These are phyloP conservation scores for Akanthomyces dipterigenus DNA, from an alignment of 2,329 filamentous ascomycete species.

Conservation along the genomic window DNA sequence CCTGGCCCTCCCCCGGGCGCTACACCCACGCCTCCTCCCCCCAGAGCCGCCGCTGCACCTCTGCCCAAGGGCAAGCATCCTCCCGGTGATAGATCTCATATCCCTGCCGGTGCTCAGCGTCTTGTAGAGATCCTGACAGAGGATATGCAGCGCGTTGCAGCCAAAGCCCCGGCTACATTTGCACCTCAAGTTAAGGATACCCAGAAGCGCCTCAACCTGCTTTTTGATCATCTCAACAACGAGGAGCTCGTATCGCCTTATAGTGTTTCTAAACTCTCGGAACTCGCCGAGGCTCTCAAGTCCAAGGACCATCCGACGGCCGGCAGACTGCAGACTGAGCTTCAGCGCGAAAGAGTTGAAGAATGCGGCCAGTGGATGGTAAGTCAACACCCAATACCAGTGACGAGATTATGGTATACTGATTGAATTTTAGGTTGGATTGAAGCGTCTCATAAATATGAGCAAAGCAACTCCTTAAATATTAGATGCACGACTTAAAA, in stretches of 20 bases:
- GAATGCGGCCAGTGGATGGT: conserved; percentile 88
- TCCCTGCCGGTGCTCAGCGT: conserved; percentile 66
- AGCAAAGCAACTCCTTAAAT: conserved; percentile 62
- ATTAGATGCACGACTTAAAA: conserved; percentile 13
- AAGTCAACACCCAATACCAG: conserved; percentile 29
- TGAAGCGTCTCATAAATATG: conserved; percentile 73
- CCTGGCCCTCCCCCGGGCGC: conserved; percentile 22
- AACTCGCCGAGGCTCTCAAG: conserved; percentile 60
- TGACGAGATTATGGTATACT: conserved; percentile 31
- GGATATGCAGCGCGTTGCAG: conserved; percentile 84
- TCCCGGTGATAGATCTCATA: conserved; percentile 83
- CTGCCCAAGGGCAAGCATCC: conserved; percentile 60
- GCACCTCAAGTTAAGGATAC: conserved; percentile 87
- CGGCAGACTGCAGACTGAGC: conserved; percentile 63
- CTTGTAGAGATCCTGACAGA: conserved; percentile 74
- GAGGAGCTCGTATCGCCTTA: conserved; percentile 79
- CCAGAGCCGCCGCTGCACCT: conserved; percentile 42
- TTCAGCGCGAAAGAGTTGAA: conserved; percentile 69
- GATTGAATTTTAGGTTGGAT: conserved; percentile 50
- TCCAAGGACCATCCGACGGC: conserved; percentile 63
- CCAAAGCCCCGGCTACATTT: conserved; percentile 79
- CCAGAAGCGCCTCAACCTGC: conserved; percentile 80
- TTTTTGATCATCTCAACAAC: conserved; percentile 98
- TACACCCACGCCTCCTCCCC: conserved; percentile 35
- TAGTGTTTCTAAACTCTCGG: conserved; percentile 61